Conservation (phyloP, 306 rosid genomes). For the Malus fusca region DNA sequence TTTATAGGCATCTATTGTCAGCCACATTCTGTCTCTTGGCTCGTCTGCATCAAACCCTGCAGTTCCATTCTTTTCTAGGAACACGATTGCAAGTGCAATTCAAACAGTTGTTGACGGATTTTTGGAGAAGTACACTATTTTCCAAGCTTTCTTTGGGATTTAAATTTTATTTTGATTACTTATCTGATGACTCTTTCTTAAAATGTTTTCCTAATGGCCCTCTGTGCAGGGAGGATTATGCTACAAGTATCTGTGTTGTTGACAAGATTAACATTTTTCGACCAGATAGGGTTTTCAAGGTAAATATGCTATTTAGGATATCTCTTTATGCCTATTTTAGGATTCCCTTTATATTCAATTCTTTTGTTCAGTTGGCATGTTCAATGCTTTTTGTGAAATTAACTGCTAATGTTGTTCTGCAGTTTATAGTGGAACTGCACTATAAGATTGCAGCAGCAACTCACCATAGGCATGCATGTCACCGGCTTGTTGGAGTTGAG, state of each 20-base stretch:
- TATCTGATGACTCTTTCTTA: constrained; percentile 7
- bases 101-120: constrained; percentile 88
- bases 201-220: constrained; percentile 21
- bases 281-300: constrained; percentile 88
- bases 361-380: constrained; percentile 12
- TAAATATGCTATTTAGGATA: constrained; percentile 18
- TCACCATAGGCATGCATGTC: constrained; percentile 81
- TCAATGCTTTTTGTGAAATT: constrained; percentile 21
- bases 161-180: neutral
- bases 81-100: constrained; percentile 44
- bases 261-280: constrained; percentile 87
- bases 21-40: constrained; percentile 67
- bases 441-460: constrained; percentile 75
- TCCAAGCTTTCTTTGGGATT: constrained; percentile 6
- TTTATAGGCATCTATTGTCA: constrained; percentile 70
- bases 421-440: constrained; percentile 84
- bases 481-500: constrained; percentile 73
- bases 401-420: constrained; percentile 29
- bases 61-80: constrained; percentile 64
- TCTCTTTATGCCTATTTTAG: neutral
- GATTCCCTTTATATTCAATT: neutral
- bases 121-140: constrained; percentile 53
- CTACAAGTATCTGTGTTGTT: constrained; percentile 37
- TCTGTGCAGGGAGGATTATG: constrained; percentile 48
- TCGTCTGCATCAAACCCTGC: constrained; percentile 59